Percentiles rank a stretch among this genome's conserved stretches.
Evolutionary conservation across 164 flowering plant species (phyloP).

Genomic region (Stephania cephalantha): DNA sequence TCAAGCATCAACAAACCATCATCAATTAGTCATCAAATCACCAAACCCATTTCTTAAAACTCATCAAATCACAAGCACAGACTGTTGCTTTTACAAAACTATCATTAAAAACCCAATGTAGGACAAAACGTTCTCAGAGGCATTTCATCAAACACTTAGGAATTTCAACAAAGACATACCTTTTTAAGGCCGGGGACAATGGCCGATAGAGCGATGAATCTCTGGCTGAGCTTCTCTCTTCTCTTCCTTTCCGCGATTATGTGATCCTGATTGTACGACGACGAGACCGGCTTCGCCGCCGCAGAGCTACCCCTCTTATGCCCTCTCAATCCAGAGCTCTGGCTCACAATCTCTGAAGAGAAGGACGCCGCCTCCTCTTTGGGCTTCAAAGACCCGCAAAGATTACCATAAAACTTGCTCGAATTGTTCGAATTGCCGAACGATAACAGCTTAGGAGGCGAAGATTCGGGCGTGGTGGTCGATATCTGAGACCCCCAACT

Average conservation of each 20-base stretch:
- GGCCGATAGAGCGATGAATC: conserved; percentile 69
- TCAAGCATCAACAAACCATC: neutral
- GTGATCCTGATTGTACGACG: conserved; percentile 48
- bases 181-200: conserved; percentile 73
- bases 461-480: conserved; percentile 19
- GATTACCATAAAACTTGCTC: conserved; percentile 16
- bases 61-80: neutral
- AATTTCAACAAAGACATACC: conserved; percentile 29
- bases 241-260: conserved; percentile 71
- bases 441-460: conserved; percentile 28
- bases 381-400: conserved; percentile 30
- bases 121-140: too few species aligned
- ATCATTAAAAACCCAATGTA: too few species aligned
- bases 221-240: conserved; percentile 70
- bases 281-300: conserved; percentile 14
- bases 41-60: neutral
- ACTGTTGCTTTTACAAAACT: too few species aligned
- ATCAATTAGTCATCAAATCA: neutral
- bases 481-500: conserved; percentile 37
- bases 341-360: conserved; percentile 14
- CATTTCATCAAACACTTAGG: too few species aligned
- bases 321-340: neutral
- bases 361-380: conserved; percentile 34
- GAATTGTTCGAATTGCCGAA: conserved; percentile 17
- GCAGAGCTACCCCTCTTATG: conserved; percentile 25